Evolutionary conservation across 1,139 yeast species (phyloP), one percentile per base, ranked within the genome.

Genomic region (Sugiyamaella xylanicola): DNA sequence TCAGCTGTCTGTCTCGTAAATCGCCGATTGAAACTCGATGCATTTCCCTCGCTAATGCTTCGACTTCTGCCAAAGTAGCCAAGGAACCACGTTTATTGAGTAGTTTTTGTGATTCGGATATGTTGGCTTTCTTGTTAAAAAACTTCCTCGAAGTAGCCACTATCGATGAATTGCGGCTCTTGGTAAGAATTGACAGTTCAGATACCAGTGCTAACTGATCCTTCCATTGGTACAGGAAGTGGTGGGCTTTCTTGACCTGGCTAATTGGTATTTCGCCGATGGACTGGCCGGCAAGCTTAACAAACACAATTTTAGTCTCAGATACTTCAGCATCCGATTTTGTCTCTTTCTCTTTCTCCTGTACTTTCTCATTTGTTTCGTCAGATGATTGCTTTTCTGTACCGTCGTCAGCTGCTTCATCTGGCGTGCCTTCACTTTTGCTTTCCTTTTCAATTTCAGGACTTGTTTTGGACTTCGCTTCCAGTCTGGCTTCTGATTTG

Each of bases 191-290:
- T 16, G 48, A 27, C 36, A 56, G 41, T 51, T 58, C 41, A 49
- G 47, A 39, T 7, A 48, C 45, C 7, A 40, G 46, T 20, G 52
- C 44, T 15, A 67, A 46, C 9, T 63, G 65, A 35, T 57, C 55
- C 27, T 66, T 58, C 71, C 71, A 68, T 9, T 57, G 57, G n/a
- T 66, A 52, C 1, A 59, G 54, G 48, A 68, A 65, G 25, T 61
- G 62, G 3, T 64, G 67, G 46, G 66, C 54, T 2, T 51, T 45
- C 1, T 60, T 52, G n/a, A 58, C 53, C 9, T 54, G 49, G 20
- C 60, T 62, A 16, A 51, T 56, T 13, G 51, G 48, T 15, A 65
- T 58, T 4, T 54, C 52, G 13, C 74, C 74, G 27, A 71, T 66
- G 40, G 60, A 57, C 16, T 52, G 52, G 36, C 58, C 66, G 36